Evolutionary conservation across 179 eudicot genomes (phyloP), one percentile per base, ranked within the genome.

Genomic region (Spinacia oleracea): DNA sequence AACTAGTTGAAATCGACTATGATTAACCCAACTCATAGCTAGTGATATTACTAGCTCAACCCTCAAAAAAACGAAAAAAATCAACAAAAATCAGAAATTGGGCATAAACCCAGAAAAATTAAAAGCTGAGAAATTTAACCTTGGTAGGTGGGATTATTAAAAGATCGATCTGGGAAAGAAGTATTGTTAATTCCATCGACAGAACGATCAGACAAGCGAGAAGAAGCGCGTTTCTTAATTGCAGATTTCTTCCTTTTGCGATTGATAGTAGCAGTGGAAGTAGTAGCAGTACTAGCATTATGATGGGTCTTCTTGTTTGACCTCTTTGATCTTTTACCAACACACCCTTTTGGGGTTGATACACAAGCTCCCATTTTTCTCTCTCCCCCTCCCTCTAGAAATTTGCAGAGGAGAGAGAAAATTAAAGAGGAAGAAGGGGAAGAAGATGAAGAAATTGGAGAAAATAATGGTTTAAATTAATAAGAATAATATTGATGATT

Each of bases 291-390:
- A n/a, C 58, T 43, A 34, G 29, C 34, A 73, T 21, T 48, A 76
- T 79, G 77, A 64, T 83, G 77, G 16, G 74, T 16, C 58, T 86
- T 84, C 85, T 84, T 89, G 72, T 73, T 80, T 77, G 80, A 62
- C 60, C 70, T 79, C 83, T 71, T 78, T 35, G 77, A 66, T 74
- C 74, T 34, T 59, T 82, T 85, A 32, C 90, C 89, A 8, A 90
- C 90, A 70, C 93, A 91, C 31, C 72, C 78, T 75, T 86, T 83
- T 81, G 91, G 95, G 67, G 86, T 80, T 72, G 98, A 95, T 9
- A 89, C 89, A 78, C 98, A 95, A 63, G 77, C 97, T 66, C 98
- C 98, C 98, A 95, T 95, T 5, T 78, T 77, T 51, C 16, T 27
- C 58, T 31, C 50, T 46, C 46, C 42, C 27, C 32, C 59, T 63